phyloP scores from a whole-genome alignment of 768 basidiomycete genomes.

The Hydnum rufescens region DNA sequence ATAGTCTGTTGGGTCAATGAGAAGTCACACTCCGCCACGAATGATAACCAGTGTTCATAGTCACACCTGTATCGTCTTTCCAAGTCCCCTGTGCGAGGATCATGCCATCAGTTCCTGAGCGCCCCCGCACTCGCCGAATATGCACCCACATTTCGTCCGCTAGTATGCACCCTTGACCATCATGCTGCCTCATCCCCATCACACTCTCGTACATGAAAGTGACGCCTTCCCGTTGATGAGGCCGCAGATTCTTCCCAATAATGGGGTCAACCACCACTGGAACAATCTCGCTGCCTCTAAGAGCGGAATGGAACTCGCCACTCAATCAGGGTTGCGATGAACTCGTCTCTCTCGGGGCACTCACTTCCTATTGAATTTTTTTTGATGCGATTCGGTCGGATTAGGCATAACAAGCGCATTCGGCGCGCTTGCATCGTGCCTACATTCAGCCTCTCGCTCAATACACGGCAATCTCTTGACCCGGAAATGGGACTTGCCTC shows the following conservation, averaged over 20 bases:
- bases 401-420: constrained; percentile 75
- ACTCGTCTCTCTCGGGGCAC: too few relatives aligned
- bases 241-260: constrained; percentile 52
- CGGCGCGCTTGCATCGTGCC: constrained; percentile 57
- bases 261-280: constrained; percentile 83
- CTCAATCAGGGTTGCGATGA: background rate
- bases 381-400: constrained; percentile 46
- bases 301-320: constrained; percentile 11
- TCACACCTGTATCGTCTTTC: constrained; percentile 74
- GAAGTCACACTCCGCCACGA: background rate
- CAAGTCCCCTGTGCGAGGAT: constrained; percentile 53
- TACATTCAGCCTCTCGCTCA: constrained; percentile 14
- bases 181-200: constrained; percentile 82
- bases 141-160: constrained; percentile 77
- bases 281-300: constrained; percentile 22
- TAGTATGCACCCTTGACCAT: constrained; percentile 80
- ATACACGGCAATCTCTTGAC: background rate
- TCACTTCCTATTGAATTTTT: constrained; percentile 52
- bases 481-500: background rate
- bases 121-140: too few relatives aligned
- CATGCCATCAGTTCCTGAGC: background rate
- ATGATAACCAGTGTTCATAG: background rate
- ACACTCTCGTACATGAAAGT: constrained; percentile 90
- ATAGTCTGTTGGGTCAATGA: constrained; percentile 41
- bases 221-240: constrained; percentile 81